These are phyloP conservation scores for Elsinoe ampelina DNA, from an alignment of 2,329 filamentous ascomycete genomes.

Conservation along the genomic window DNA sequence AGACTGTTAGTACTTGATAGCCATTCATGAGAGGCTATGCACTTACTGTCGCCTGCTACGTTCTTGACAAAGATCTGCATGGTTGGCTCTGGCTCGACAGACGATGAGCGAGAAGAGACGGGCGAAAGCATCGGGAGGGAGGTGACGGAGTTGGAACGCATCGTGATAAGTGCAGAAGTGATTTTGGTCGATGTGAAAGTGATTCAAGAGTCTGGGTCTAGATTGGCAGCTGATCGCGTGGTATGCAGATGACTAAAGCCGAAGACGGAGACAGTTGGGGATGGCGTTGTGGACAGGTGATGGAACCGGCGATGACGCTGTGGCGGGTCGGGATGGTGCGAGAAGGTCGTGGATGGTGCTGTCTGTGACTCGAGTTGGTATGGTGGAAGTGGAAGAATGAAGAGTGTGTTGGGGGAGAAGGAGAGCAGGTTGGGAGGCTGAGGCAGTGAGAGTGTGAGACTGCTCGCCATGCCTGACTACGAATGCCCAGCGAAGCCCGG, in stretches of 20 bases:
- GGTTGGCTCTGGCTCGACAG: constrained; percentile 39
- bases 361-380: background rate
- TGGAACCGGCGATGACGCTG: constrained; percentile 9
- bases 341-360: background rate
- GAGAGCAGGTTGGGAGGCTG: constrained; percentile 5
- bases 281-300: constrained; percentile 14
- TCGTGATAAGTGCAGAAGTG: constrained; percentile 21
- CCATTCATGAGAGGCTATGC: constrained; percentile 20
- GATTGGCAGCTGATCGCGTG: constrained; percentile 7
- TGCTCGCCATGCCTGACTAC: background rate
- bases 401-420: background rate
- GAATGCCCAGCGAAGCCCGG: background rate
- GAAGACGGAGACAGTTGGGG: constrained; percentile 12
- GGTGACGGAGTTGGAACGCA: constrained; percentile 36
- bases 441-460: constrained; percentile 1
- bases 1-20: background rate
- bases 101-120: constrained; percentile 26
- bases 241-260: constrained; percentile 9
- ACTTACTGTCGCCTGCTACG: constrained; percentile 49
- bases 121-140: constrained; percentile 29
- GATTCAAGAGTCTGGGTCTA: background rate
- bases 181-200: background rate
- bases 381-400: background rate
- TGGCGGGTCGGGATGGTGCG: background rate
- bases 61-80: constrained; percentile 56